Conservation (phyloP, 2,329 filamentous ascomycete genomes). For the Catunica adiposa region DNA sequence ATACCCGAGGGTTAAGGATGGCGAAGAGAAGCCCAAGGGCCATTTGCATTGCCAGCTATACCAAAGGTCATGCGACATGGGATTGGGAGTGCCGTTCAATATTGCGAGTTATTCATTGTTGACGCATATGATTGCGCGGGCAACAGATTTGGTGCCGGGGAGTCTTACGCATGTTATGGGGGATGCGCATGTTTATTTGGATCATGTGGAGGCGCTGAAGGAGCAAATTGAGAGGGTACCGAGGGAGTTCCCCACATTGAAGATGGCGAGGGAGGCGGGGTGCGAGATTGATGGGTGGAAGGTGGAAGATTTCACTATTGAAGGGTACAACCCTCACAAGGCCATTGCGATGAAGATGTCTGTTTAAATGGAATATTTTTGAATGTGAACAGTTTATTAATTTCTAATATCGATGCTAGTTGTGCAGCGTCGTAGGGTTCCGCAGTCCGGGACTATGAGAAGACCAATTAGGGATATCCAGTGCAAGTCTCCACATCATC, state of each 20-base stretch:
- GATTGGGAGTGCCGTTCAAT: constrained; percentile 92
- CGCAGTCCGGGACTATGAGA: no score
- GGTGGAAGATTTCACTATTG: constrained; percentile 70
- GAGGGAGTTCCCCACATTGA: constrained; percentile 60
- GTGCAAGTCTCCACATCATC: no score
- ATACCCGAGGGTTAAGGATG: constrained; percentile 35
- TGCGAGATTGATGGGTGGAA: constrained; percentile 83
- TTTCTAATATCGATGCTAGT: no score
- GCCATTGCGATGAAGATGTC: constrained; percentile 98
- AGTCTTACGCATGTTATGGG: constrained; percentile 92
- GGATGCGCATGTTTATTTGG: constrained; percentile 89
- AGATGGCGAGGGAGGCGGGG: constrained; percentile 50
- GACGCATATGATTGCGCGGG: constrained; percentile 87
- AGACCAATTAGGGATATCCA: no score
- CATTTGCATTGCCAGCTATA: constrained; percentile 78
- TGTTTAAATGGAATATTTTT: constrained; percentile 33
- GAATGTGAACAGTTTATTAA: no score
- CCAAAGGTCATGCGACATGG: constrained; percentile 92
- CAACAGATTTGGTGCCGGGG: constrained; percentile 68
- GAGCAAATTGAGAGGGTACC: constrained; percentile 69
- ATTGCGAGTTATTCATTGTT: constrained; percentile 88
- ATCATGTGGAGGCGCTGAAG: constrained; percentile 77
- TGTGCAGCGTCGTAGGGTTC: no score
- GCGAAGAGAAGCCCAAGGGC: constrained; percentile 38
- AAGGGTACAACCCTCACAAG: constrained; percentile 82